Percentiles rank a stretch among this genome's conserved stretches.
Evolutionary conservation across 768 basidiomycete genomes (phyloP).

Genomic region (Rhodotorula taiwanensis): DNA sequence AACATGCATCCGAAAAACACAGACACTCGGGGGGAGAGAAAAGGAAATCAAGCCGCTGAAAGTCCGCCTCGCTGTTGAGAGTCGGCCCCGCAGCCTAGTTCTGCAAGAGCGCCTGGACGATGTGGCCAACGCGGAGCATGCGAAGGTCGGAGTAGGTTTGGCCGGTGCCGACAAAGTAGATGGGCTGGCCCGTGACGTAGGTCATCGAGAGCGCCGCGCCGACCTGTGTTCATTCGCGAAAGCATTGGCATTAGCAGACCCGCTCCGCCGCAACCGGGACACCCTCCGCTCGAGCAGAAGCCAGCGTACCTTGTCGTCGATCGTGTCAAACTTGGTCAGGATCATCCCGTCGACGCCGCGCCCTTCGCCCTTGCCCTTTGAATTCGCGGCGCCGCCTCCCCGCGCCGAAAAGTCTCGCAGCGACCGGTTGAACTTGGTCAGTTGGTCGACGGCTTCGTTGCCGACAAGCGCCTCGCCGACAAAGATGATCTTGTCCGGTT

Average conservation of each 20-base stretch:
- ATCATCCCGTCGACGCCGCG: slow-evolving; percentile 98
- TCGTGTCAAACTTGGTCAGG: slow-evolving; percentile 98
- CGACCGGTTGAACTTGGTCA: slow-evolving; percentile 92
- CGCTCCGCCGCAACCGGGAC: not conserved
- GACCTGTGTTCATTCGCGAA: slow-evolving; percentile 55
- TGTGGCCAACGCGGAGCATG: slow-evolving; percentile 80
- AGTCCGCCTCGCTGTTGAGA: too few relatives aligned
- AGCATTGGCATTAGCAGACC: too few relatives aligned
- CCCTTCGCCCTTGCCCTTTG: slow-evolving; percentile 53
- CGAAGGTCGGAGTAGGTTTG: slow-evolving; percentile 95
- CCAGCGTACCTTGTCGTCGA: slow-evolving; percentile 73
- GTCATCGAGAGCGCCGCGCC: slow-evolving; percentile 99
- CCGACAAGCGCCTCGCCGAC: slow-evolving; percentile 97
- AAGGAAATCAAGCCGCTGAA: too few relatives aligned
- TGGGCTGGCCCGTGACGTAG: slow-evolving; percentile 96
- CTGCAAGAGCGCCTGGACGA: slow-evolving; percentile 78
- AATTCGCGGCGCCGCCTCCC: not conserved
- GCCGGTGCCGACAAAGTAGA: slow-evolving; percentile 95
- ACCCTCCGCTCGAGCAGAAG: not conserved
- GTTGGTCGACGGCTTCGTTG: slow-evolving; percentile 96
- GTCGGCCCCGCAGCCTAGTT: too few relatives aligned
- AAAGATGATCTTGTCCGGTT: slow-evolving; percentile 93
- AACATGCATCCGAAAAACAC: too few relatives aligned
- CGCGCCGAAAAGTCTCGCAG: slow-evolving; percentile 72
- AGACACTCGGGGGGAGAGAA: too few relatives aligned